Base-by-base conservation (phyloP, 129 eudicot genomes). In the Mikania micrantha region DNA sequence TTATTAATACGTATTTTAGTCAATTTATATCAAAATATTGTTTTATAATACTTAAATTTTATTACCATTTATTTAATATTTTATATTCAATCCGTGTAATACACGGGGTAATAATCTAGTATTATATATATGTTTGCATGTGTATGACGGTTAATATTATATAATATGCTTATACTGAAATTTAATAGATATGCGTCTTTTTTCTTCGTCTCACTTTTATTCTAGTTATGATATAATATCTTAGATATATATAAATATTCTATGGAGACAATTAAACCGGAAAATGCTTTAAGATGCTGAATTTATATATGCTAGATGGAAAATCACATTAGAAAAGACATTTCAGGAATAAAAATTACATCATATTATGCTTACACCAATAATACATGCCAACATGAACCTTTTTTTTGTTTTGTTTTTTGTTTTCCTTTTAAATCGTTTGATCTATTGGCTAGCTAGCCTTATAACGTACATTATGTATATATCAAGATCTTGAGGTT, bases 341-440 rank as follows among this genome's bases (percentile, higher is more conserved):
- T 57, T 71, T 78, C 48, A 66, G 82, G 82, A 78, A 71, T 78
- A 66, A 72, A 45, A 47, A 48, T 68, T 38, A 69, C 80, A 76
- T 75, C 64, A 75, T 76, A 76, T 76, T 68, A 78, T 78, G 72
- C 82, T 71, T 66, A 58, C 82, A 65, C 81, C 61, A 70, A 42
- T 70, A 77, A 64, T 72, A 54, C 77, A 71, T 64, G 74, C 73
- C 73, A 42, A 6, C 50, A 70, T 63, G 81, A n/a, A n/a, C 31
- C 58, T 52, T 76, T 76, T 77, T 64, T 25, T 24, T 7, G 35
- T n/a, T n/a, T n/a, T n/a, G n/a, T n/a, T n/a, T n/a, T n/a, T n/a
- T n/a, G n/a, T n/a, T n/a, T n/a, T n/a, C n/a, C n/a, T n/a, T n/a
- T n/a, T n/a, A n/a, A n/a, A n/a, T n/a, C n/a, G n/a, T n/a, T n/a